Evolutionary conservation across 2,329 filamentous ascomycete species (phyloP).

Genomic region (Paradendryphiella salina): DNA sequence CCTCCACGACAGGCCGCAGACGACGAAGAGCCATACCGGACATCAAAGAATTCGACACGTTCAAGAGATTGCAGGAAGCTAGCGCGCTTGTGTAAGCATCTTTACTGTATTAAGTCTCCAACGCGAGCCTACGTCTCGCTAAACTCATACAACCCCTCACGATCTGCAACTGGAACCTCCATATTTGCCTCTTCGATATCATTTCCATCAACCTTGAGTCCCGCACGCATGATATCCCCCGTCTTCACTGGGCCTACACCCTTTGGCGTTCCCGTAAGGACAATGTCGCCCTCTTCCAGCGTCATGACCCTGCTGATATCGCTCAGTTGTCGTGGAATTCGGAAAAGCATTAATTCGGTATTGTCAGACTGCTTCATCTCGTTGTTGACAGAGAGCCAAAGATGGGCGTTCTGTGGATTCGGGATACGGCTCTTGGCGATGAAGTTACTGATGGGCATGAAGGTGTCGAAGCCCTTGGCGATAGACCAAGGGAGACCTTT

Average conservation of each 20-base stretch:
- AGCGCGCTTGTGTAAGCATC: background rate
- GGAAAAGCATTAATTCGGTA: conserved; percentile 93
- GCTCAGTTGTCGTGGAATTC: conserved; percentile 81
- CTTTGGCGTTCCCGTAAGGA: conserved; percentile 96
- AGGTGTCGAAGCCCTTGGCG: conserved; percentile 97
- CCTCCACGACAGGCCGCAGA: too few relatives aligned
- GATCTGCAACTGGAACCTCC: conserved; percentile 80
- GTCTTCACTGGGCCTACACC: conserved; percentile 84
- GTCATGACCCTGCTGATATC: conserved; percentile 97
- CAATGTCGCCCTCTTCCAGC: conserved; percentile 85
- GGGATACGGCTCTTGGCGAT: conserved; percentile 80
- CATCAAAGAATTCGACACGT: conserved; percentile 3
- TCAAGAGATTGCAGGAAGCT: background rate
- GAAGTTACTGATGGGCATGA: conserved; percentile 80
- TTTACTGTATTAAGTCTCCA: background rate
- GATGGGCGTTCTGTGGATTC: conserved; percentile 84
- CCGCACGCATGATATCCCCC: conserved; percentile 85
- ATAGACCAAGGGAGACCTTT: conserved; percentile 96
- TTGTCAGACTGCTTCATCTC: conserved; percentile 79
- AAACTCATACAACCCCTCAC: conserved; percentile 76
- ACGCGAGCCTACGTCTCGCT: conserved; percentile 50
- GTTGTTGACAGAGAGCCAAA: conserved; percentile 84
- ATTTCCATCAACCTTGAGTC: conserved; percentile 76
- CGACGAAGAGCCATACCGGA: background rate
- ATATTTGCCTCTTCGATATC: conserved; percentile 84